Base-by-base conservation (phyloP, 139 green algal species). In the Chlamydomonas sp. region DNA sequence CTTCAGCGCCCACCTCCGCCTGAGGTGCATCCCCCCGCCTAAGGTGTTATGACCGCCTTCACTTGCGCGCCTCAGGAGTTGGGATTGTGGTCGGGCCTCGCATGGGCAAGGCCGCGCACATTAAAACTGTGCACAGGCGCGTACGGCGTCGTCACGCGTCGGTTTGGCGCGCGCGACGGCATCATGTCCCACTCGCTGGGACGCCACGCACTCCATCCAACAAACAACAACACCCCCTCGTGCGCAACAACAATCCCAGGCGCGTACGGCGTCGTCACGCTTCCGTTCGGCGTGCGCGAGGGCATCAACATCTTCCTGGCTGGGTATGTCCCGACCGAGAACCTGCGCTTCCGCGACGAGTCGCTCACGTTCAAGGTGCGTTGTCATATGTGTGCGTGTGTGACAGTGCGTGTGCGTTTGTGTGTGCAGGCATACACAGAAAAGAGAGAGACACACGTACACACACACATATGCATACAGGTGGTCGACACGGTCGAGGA, bases 101-200 rank as follows among this genome's bases (percentile, higher is more conserved):
- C n/a, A n/a, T n/a, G n/a, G n/a, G n/a, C n/a, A n/a, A n/a, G n/a
- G n/a, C n/a, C n/a, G n/a, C n/a, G n/a, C n/a, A n/a, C n/a, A n/a
- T n/a, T n/a, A n/a, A n/a, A n/a, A n/a, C n/a, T n/a, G n/a, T n/a
- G n/a, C n/a, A 94, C 95, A 1, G 88, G 90, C 34, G 95, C 95
- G 3, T 99, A 99, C 73, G 95, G 95, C 49, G 95, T 99, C 10
- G 95, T 99, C 39, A 99, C 95, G 39, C 81, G 98, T 86, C 95
- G 94, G 34, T 99, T 99, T 76, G 82, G 79, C 43, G 83, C 83
- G 31, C 76, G 81, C 34, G 81, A 87, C 75, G 81, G 81, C 43
- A 87, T 87, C 81, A 87, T n/a, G n/a, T n/a, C n/a, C n/a, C n/a
- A n/a, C n/a, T n/a, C n/a, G n/a, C n/a, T n/a, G n/a, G n/a, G n/a